phyloP scores from a whole-genome alignment of 2,329 filamentous ascomycete species.

The Arthrobotrys sphaeroides region DNA sequence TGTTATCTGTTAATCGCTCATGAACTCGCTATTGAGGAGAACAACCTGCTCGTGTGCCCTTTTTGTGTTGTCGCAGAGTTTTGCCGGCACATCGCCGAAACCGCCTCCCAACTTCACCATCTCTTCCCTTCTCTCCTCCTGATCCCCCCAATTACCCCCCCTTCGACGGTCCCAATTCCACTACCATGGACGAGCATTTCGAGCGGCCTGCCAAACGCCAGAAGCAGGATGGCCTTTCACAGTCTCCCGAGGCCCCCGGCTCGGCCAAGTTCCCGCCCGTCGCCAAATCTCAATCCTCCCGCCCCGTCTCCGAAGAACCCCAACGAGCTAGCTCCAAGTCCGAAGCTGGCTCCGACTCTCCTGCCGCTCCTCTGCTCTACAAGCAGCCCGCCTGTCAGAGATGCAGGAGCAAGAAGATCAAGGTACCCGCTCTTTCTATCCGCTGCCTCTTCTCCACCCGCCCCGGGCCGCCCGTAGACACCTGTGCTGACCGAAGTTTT shows the following conservation, averaged over 20 bases:
- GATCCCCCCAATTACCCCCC: conserved; percentile 13
- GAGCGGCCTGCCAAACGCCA: conserved; percentile 50
- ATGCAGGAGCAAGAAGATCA: conserved; percentile 54
- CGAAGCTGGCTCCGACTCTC: conserved; percentile 44
- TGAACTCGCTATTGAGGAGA: conserved; percentile 22
- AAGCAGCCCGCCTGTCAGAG: conserved; percentile 53
- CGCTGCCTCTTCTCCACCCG: background rate
- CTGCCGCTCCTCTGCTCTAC: conserved; percentile 47
- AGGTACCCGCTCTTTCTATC: too few relatives aligned
- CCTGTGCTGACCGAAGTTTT: conserved; percentile 25
- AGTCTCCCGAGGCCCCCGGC: conserved; percentile 37
- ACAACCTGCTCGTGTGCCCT: conserved; percentile 42
- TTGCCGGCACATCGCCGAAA: conserved; percentile 52
- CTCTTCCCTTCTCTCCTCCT: background rate
- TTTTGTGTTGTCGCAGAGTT: conserved; percentile 49
- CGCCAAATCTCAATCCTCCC: conserved; percentile 45
- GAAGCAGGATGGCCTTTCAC: conserved; percentile 49
- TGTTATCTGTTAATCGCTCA: background rate
- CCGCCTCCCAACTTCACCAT: conserved; percentile 25
- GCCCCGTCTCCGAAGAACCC: conserved; percentile 53
- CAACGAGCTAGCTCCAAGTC: conserved; percentile 49
- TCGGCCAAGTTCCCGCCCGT: conserved; percentile 49
- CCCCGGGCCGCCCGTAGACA: background rate
- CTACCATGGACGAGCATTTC: conserved; percentile 48
- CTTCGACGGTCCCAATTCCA: background rate